phyloP scores from a whole-genome alignment of 495 filamentous ascomycete genomes.

The Annulohypoxylon bovei region DNA sequence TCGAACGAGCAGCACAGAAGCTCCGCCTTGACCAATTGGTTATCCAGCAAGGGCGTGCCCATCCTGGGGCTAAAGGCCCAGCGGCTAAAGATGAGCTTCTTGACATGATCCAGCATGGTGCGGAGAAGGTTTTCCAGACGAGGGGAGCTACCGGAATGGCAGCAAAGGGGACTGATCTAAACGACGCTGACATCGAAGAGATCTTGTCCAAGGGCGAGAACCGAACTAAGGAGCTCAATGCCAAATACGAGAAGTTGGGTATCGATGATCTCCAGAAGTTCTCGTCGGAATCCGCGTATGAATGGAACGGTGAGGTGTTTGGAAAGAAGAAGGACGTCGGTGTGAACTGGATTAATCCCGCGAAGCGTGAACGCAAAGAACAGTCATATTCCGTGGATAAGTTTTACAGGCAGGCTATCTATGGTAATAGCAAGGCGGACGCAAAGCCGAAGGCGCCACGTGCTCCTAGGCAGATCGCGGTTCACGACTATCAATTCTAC shows the following conservation, averaged over 20 bases:
- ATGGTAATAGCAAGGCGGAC: slow-evolving; percentile 78
- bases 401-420: slow-evolving; percentile 92
- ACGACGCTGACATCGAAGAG: slow-evolving; percentile 88
- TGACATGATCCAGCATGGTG: slow-evolving; percentile 98
- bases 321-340: slow-evolving; percentile 94
- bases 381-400: slow-evolving; percentile 98
- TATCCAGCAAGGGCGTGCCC: slow-evolving; percentile 97
- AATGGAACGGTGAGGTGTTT: slow-evolving; percentile 98
- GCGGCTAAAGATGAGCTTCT: slow-evolving; percentile 96
- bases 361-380: slow-evolving; percentile 98
- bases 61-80: slow-evolving; percentile 84
- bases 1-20: slow-evolving; percentile 97
- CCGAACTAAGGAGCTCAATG: slow-evolving; percentile 87
- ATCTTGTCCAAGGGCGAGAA: slow-evolving; percentile 89
- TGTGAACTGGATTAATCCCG: slow-evolving; percentile 96
- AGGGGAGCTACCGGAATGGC: slow-evolving; percentile 69
- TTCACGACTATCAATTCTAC: slow-evolving; percentile 99
- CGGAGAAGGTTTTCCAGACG: slow-evolving; percentile 86
- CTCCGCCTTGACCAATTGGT: slow-evolving; percentile 97
- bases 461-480: slow-evolving; percentile 88
- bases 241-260: slow-evolving; percentile 96
- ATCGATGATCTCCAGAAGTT: slow-evolving; percentile 99
- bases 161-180: slow-evolving; percentile 68
- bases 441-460: slow-evolving; percentile 95
- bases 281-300: slow-evolving; percentile 93